phyloP scores from a whole-genome alignment of 148 eudicot genomes.

The Cornus controversa region DNA sequence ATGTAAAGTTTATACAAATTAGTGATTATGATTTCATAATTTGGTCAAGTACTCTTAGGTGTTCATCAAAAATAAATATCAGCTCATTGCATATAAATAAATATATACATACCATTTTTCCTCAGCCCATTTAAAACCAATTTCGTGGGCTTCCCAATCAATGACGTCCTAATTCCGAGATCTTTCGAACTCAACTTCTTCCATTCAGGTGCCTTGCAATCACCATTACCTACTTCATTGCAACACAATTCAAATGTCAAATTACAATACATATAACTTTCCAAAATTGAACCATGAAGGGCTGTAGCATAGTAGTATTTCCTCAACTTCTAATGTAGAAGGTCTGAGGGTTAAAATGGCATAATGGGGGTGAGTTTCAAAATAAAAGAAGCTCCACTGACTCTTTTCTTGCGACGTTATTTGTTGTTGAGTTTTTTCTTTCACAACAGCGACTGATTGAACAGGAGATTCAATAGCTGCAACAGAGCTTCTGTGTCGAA shows the following conservation, averaged over 20 bases:
- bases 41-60: background rate
- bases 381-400: background rate
- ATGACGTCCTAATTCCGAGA: slow-evolving; percentile 59
- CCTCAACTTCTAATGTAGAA: no score
- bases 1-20: background rate
- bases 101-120: slow-evolving; percentile 44
- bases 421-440: background rate
- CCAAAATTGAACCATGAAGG: background rate
- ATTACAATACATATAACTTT: background rate
- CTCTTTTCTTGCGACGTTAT: background rate
- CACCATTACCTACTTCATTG: slow-evolving; percentile 23
- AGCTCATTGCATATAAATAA: background rate
- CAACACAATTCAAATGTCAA: background rate
- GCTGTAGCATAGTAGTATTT: no score
- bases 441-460: slow-evolving; percentile 13
- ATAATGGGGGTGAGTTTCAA: no score
- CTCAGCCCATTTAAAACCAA: slow-evolving; percentile 56
- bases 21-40: background rate
- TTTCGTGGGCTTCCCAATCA: slow-evolving; percentile 56
- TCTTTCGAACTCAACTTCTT: slow-evolving; percentile 65
- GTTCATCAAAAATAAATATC: background rate
- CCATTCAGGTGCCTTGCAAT: slow-evolving; percentile 36
- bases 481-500: slow-evolving; percentile 13
- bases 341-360: no score
- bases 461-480: slow-evolving; percentile 11